phyloP scores from a whole-genome alignment of 495 filamentous ascomycete species.

The Aspergillus steynii region DNA sequence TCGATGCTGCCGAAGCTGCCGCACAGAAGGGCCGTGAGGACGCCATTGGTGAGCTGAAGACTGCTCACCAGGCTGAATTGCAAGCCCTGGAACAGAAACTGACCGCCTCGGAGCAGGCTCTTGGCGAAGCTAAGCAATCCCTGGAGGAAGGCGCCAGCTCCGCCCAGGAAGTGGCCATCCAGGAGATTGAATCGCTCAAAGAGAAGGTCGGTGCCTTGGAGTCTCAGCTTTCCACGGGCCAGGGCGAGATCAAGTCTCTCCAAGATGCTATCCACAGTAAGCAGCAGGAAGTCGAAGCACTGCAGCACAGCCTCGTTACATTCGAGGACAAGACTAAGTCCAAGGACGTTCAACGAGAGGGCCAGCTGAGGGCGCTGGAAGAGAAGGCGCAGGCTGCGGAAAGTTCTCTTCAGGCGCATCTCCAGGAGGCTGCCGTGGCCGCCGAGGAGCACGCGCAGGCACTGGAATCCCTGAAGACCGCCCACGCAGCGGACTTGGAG shows the following conservation, averaged over 20 bases:
- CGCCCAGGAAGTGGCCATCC: constrained; percentile 37
- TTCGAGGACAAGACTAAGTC: constrained; percentile 37
- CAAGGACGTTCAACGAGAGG: constrained; percentile 39
- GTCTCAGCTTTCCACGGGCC: constrained; percentile 36
- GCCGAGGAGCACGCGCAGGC: constrained; percentile 35
- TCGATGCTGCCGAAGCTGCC: constrained; percentile 38
- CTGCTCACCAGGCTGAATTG: constrained; percentile 37
- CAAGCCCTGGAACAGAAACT: constrained; percentile 36
- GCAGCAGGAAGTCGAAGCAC: constrained; percentile 36
- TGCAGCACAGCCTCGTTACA: constrained; percentile 37
- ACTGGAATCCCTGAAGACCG: constrained; percentile 32
- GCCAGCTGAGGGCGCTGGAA: constrained; percentile 33
- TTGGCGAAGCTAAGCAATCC: constrained; percentile 35
- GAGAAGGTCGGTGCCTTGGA: constrained; percentile 44
- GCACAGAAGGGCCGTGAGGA: constrained; percentile 31
- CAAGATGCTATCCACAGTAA: constrained; percentile 43
- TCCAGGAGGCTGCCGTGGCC: constrained; percentile 23
- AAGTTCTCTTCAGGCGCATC: constrained; percentile 34
- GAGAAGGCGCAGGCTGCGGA: constrained; percentile 38
- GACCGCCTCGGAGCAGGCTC: constrained; percentile 34
- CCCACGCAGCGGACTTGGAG: constrained; percentile 37
- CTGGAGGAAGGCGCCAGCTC: constrained; percentile 38
- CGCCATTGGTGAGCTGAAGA: constrained; percentile 38
- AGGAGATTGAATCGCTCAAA: constrained; percentile 45
- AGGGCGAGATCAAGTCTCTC: constrained; percentile 42